Evolutionary conservation across 345 rosid genomes (phyloP), one percentile per base, ranked within the genome.

Genomic region (Hevea brasiliensis): DNA sequence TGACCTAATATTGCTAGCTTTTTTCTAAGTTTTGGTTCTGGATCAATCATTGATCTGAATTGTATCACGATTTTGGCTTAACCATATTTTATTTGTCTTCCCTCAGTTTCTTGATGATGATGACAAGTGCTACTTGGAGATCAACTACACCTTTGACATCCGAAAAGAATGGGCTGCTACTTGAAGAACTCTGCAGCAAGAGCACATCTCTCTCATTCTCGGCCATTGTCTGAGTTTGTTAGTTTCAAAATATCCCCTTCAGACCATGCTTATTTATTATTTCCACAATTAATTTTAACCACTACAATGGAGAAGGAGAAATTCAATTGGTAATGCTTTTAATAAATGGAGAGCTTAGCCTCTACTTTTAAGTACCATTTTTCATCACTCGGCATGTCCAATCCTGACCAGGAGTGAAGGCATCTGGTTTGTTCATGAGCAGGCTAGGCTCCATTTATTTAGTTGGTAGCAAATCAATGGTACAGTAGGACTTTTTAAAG

Each of bases 51-150:
- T n/a, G n/a, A n/a, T n/a, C n/a, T n/a, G n/a, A 17, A 50, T 15
- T 50, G 54, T 50, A 13, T 47, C n/a, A 15, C 12, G 23, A 23
- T 41, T 68, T 41, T 42, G 9, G 29, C 58, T 73, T 71, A 67
- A 37, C 45, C 13, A 14, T 27, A 44, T 65, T 59, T 20, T 20
- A 12, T 65, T 53, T 15, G 48, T 9, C 65, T 20, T 61, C 68
- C 68, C 62, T 70, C 87, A 90, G 95, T 90, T 90, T 71, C 65
- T 88, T 60, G 95, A 90, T 65, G 95, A 90, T 72, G 95, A 90
- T 80, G 80, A 90, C 67, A 88, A 74, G 77, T 88, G 95, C 84
- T 81, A 90, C 84, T 73, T 90, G 85, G 95, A 90, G 89, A 88
- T 88, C 72, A 88, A 88, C 79, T 90, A 88, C 66, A 88, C 83